These are phyloP conservation scores for Capsella bursapastoris DNA, from an alignment of 345 rosid genomes.

Conservation along the genomic window DNA sequence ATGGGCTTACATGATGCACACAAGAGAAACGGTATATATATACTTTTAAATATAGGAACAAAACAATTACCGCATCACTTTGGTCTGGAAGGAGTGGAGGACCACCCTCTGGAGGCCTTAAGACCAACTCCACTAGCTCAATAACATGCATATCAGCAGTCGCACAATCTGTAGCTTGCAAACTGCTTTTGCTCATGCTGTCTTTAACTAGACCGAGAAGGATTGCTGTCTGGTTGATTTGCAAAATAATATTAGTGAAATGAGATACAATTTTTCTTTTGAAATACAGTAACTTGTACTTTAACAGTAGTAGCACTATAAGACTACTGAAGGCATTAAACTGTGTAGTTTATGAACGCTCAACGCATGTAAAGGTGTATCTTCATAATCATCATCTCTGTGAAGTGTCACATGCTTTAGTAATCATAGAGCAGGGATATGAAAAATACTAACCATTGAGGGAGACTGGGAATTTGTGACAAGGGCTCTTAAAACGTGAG, in stretches of 20 bases:
- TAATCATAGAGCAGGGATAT: not conserved
- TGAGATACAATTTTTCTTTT: not conserved
- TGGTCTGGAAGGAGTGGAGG: slow-evolving; percentile 83
- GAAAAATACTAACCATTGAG: slow-evolving; percentile 69
- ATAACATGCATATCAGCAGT: slow-evolving; percentile 48
- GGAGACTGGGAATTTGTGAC: slow-evolving; percentile 64
- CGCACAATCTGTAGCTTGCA: slow-evolving; percentile 39
- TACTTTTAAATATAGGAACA: slow-evolving; percentile 3
- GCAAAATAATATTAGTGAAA: slow-evolving; percentile 13
- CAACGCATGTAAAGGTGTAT: slow-evolving; percentile 25
- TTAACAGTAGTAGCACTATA: not conserved
- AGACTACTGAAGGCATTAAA: slow-evolving; percentile 25
- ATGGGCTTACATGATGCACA: slow-evolving; percentile 18
- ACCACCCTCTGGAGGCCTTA: slow-evolving; percentile 81
- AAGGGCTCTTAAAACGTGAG: slow-evolving; percentile 65
- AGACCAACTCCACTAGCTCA: slow-evolving; percentile 73
- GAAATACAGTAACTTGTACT: not conserved
- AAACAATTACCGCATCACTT: slow-evolving; percentile 66
- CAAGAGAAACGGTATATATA: not conserved
- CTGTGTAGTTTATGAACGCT: slow-evolving; percentile 19
- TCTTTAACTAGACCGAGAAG: slow-evolving; percentile 78
- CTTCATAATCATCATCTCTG: slow-evolving; percentile 7
- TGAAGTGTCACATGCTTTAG: slow-evolving; percentile 16
- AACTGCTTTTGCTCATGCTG: slow-evolving; percentile 52
- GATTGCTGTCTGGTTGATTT: slow-evolving; percentile 61